A percentile compares a stretch with the other conserved stretches of the same genome.
phyloP scores from a whole-genome alignment of 208 protist species.

The Acanthamoeba quina region DNA sequence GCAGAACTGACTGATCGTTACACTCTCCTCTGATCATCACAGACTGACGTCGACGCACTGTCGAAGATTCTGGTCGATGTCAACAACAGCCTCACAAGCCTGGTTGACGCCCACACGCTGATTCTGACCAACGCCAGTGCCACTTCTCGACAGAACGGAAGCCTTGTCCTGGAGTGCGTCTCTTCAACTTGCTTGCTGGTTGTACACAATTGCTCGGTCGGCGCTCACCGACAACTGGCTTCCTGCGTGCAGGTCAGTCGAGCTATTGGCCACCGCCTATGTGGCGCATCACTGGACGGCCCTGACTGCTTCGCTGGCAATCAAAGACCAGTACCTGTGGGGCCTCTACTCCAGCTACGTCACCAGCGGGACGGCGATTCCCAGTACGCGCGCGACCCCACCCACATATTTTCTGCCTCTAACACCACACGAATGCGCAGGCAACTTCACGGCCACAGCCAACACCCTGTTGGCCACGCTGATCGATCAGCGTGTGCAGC shows the following conservation, averaged over 20 bases:
- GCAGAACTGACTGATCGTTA: neutral
- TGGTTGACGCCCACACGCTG: neutral
- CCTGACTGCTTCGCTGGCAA: neutral
- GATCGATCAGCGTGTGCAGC: neutral
- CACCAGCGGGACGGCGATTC: neutral
- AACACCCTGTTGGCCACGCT: neutral
- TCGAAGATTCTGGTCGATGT: neutral
- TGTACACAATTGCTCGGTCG: too few relatives aligned
- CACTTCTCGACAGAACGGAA: neutral
- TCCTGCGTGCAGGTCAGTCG: neutral
- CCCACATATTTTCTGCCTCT: neutral
- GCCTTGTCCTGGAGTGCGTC: neutral
- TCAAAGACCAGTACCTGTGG: conserved; percentile 2
- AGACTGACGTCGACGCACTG: neutral
- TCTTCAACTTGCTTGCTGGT: neutral
- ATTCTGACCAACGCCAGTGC: neutral
- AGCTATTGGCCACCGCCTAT: neutral
- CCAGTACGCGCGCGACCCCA: neutral
- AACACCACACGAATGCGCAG: neutral
- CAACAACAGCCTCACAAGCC: neutral
- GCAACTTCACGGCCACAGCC: neutral
- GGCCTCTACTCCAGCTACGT: neutral
- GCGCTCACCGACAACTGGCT: neutral
- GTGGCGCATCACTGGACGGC: conserved; percentile 25
- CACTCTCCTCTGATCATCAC: neutral